These are phyloP conservation scores for Geopyxis carbonaria DNA, from an alignment of 495 filamentous ascomycete species.

Conservation along the genomic window DNA sequence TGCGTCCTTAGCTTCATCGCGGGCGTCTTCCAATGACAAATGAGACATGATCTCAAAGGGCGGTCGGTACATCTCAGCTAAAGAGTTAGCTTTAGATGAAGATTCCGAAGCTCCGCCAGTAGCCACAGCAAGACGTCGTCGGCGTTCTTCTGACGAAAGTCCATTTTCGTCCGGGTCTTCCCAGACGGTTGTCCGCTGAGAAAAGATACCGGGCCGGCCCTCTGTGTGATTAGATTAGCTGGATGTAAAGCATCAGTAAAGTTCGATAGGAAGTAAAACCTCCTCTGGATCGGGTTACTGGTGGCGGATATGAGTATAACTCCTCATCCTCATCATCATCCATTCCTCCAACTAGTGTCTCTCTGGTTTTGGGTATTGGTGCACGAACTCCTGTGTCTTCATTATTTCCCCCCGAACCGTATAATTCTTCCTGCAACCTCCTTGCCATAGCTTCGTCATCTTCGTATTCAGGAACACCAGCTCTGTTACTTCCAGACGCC, in stretches of 20 bases:
- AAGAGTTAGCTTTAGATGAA: conserved; percentile 50
- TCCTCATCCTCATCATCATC: conserved; percentile 38
- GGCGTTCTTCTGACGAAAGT: conserved; percentile 16
- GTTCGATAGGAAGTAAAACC: conserved; percentile 5
- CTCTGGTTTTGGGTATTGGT: conserved; percentile 77
- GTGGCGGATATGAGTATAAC: conserved; percentile 25
- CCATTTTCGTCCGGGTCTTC: conserved; percentile 34
- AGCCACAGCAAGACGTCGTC: conserved; percentile 40
- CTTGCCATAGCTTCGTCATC: conserved; percentile 90
- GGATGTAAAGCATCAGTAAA: not conserved
- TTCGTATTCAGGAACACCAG: conserved; percentile 33
- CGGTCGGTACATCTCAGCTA: conserved; percentile 82
- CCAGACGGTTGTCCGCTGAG: conserved; percentile 67
- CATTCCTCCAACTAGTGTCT: conserved; percentile 68
- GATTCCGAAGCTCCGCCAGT: conserved; percentile 58
- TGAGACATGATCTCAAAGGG: conserved; percentile 72
- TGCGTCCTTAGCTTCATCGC: conserved; percentile 63
- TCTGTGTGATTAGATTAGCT: conserved; percentile 2
- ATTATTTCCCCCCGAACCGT: conserved; percentile 33
- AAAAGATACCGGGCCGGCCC: conserved; percentile 59
- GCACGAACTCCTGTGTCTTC: conserved; percentile 53
- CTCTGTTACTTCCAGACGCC: conserved; percentile 29
- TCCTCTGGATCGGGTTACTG: conserved; percentile 9
- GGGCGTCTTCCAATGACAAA: conserved; percentile 58
- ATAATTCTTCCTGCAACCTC: conserved; percentile 80